Conservation (phyloP, 2,329 filamentous ascomycete genomes). For the Cercospora zeina region DNA sequence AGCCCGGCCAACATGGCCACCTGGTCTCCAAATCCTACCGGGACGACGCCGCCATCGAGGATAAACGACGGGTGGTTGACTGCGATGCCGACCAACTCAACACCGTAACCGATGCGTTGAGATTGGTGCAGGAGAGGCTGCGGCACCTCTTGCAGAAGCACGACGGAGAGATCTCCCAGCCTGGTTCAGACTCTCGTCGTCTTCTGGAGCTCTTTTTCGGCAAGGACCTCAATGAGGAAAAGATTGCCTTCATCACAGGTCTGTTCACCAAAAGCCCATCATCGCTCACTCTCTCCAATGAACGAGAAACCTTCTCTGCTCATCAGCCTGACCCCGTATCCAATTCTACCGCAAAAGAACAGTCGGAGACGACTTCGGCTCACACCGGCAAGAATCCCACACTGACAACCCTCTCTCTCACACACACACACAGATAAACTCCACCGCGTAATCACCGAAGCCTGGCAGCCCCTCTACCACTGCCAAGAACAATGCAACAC, state of each 20-base stretch:
- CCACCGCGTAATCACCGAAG: background rate
- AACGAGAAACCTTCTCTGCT: background rate
- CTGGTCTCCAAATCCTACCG: background rate
- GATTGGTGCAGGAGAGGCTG: background rate
- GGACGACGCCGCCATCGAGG: background rate
- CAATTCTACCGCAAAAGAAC: background rate
- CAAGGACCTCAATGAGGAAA: background rate
- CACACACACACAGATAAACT: background rate
- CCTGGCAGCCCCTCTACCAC: background rate
- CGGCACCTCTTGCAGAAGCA: background rate
- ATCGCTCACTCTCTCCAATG: background rate
- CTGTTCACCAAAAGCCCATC: no score
- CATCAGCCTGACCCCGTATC: background rate
- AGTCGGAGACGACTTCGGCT: background rate
- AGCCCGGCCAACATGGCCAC: no score
- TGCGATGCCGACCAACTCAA: background rate
- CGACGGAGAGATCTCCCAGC: background rate
- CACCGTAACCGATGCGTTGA: background rate
- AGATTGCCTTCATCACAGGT: background rate
- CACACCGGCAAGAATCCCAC: background rate
- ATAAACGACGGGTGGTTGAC: background rate
- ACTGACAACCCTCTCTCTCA: background rate
- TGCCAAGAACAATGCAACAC: background rate
- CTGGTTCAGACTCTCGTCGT: background rate
- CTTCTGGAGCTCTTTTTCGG: conserved; percentile 6